A percentile compares a stretch with the other conserved stretches of the same genome.
Evolutionary conservation across 2,329 filamentous ascomycete genomes (phyloP).

Genomic region (Claviceps sp.): DNA sequence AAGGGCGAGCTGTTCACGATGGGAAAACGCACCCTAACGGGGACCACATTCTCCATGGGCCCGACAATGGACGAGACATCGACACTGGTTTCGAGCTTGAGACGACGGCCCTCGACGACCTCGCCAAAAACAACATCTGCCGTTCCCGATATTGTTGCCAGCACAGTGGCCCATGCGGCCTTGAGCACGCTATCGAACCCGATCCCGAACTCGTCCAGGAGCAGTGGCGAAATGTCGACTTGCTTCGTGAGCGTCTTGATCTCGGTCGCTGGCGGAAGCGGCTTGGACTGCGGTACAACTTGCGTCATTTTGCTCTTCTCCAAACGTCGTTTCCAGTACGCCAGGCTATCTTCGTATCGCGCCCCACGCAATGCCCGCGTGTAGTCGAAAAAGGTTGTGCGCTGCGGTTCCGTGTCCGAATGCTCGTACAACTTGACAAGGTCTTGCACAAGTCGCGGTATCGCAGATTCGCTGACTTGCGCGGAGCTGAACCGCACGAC

Average conservation of each 20-base stretch:
- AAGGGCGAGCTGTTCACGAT: conserved; percentile 30
- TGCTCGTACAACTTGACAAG: conserved; percentile 32
- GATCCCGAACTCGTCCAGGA: conserved; percentile 28
- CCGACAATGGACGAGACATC: conserved; percentile 41
- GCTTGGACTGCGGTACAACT: conserved; percentile 28
- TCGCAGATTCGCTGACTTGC: conserved; percentile 34
- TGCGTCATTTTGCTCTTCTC: conserved; percentile 33
- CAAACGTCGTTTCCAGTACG: conserved; percentile 33
- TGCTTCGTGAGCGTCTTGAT: conserved; percentile 27
- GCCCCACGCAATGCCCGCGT: conserved; percentile 25
- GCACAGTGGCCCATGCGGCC: conserved; percentile 42
- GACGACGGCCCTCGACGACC: conserved; percentile 33
- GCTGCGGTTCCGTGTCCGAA: conserved; percentile 19
- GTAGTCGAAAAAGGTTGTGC: conserved; percentile 35
- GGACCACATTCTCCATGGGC: conserved; percentile 32
- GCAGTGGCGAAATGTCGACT: conserved; percentile 23
- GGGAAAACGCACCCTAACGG: conserved; percentile 34
- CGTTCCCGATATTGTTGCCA: conserved; percentile 34
- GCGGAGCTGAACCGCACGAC: conserved; percentile 34
- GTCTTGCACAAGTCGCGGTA: conserved; percentile 33
- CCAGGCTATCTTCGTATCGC: conserved; percentile 23
- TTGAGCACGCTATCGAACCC: conserved; percentile 40
- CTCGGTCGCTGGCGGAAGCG: conserved; percentile 23
- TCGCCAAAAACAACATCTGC: conserved; percentile 45
- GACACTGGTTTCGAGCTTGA: conserved; percentile 31